Percentiles rank a stretch among this genome's conserved stretches.
Evolutionary conservation across 805 yeast species (phyloP).

Genomic region (Wickerhamiella kurtzmanii): DNA sequence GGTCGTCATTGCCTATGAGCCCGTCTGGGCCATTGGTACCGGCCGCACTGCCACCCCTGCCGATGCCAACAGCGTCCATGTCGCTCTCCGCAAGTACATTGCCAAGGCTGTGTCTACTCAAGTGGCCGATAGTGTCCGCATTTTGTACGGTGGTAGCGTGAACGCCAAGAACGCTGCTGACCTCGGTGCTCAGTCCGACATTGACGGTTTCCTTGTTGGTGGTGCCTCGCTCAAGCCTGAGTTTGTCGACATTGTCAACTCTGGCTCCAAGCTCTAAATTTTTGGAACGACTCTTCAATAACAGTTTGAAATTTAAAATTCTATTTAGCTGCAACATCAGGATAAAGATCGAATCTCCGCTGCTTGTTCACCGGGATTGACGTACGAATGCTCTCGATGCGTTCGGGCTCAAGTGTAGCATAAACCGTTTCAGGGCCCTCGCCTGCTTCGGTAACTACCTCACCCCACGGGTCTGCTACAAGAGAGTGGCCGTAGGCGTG

Average conservation of each 20-base stretch:
- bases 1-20: constrained; percentile 95
- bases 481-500: constrained; percentile 83
- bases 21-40: constrained; percentile 99
- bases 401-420: constrained; percentile 56
- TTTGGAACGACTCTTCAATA: neutral
- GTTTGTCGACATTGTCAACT: constrained; percentile 83
- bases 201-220: constrained; percentile 98
- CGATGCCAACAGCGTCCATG: constrained; percentile 94
- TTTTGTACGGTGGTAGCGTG: constrained; percentile 97
- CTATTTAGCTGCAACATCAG: constrained; percentile 27
- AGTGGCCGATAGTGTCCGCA: constrained; percentile 68
- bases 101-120: constrained; percentile 60
- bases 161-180: constrained; percentile 84
- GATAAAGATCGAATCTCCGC: constrained; percentile 56
- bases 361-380: constrained; percentile 59
- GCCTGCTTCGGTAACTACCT: constrained; percentile 60
- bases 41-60: constrained; percentile 98
- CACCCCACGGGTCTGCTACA: constrained; percentile 85
- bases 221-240: constrained; percentile 99
- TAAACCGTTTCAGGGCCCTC: constrained; percentile 64
- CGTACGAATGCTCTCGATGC: constrained; percentile 42
- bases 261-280: neutral
- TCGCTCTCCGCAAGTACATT: constrained; percentile 73
- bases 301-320: neutral
- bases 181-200: constrained; percentile 84